Conservation (phyloP, 495 filamentous ascomycete genomes). For the Aspergillus incahuasiensis region DNA sequence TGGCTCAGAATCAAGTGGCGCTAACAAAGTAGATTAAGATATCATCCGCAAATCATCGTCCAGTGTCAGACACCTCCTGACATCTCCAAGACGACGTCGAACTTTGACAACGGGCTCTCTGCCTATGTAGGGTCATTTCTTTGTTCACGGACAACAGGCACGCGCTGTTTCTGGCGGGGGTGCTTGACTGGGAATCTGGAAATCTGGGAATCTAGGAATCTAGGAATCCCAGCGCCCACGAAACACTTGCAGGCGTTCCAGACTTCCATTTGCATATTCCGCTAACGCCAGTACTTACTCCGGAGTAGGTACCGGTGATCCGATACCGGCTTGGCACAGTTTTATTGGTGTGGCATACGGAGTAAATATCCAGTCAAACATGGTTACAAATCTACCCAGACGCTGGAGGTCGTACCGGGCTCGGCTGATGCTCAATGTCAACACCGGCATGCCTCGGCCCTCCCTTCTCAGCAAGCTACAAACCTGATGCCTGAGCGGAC, state of each 20-base stretch:
- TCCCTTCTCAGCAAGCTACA: not conserved
- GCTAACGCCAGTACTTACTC: not conserved
- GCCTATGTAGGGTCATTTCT: not conserved
- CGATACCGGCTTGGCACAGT: not conserved
- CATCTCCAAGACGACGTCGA: conserved; percentile 1
- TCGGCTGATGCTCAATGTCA: not conserved
- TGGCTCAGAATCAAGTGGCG: conserved; percentile 5
- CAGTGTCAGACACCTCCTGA: conserved; percentile 1
- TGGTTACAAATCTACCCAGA: not conserved
- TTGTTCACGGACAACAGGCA: conserved; percentile 12
- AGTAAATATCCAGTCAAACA: not conserved
- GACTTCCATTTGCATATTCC: conserved; percentile 1
- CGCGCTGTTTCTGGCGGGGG: conserved; percentile 5
- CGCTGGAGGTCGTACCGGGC: not conserved
- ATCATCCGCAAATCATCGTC: conserved; percentile 10
- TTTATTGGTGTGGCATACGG: not conserved
- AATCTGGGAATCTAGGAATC: not conserved
- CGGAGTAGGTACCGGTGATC: not conserved
- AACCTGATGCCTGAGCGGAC: not conserved
- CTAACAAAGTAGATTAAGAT: conserved; percentile 16
- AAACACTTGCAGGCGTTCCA: not conserved
- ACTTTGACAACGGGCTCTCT: not conserved
- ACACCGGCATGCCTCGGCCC: not conserved
- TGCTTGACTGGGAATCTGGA: too few species aligned
- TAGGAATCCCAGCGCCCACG: not conserved